Conservation (phyloP, 495 filamentous ascomycete species). For the Baudoinia panamericana region DNA sequence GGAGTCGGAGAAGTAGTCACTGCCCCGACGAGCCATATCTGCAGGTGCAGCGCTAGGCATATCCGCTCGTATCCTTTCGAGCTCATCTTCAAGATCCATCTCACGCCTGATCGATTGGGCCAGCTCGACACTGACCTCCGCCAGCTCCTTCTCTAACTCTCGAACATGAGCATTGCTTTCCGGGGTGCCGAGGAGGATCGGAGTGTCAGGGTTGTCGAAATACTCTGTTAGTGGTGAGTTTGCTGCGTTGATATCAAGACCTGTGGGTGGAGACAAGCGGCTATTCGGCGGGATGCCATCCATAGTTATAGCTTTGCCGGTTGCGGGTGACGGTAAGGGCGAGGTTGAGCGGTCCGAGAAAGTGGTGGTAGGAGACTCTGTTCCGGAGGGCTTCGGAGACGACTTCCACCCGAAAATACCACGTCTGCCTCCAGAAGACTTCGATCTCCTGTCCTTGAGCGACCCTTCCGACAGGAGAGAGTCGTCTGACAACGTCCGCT, state of each 20-base stretch:
- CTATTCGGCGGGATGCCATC: slow-evolving; percentile 27
- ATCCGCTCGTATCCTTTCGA: slow-evolving; percentile 70
- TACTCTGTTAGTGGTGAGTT: slow-evolving; percentile 24
- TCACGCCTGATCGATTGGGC: slow-evolving; percentile 85
- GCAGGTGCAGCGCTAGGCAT: slow-evolving; percentile 31
- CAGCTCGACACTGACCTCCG: slow-evolving; percentile 81
- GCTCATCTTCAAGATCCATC: slow-evolving; percentile 90
- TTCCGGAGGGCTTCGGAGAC: slow-evolving; percentile 39
- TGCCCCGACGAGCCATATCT: slow-evolving; percentile 57
- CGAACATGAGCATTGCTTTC: slow-evolving; percentile 40
- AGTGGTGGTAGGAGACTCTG: slow-evolving; percentile 49
- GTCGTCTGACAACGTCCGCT: slow-evolving; percentile 17
- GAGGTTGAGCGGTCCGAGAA: slow-evolving; percentile 51
- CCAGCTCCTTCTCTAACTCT: slow-evolving; percentile 87
- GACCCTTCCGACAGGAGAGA: slow-evolving; percentile 2
- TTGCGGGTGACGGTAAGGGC: slow-evolving; percentile 44
- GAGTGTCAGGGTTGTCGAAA: slow-evolving; percentile 30
- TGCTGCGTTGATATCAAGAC: slow-evolving; percentile 28
- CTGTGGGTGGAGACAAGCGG: slow-evolving; percentile 27
- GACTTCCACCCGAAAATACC: slow-evolving; percentile 55
- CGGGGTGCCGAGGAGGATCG: slow-evolving; percentile 30
- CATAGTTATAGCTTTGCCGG: slow-evolving; percentile 22
- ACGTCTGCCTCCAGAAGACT: slow-evolving; percentile 12
- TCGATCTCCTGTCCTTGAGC: neutral
- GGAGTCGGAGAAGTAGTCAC: slow-evolving; percentile 96